Evolutionary conservation across 2,329 filamentous ascomycete species (phyloP).

Genomic region (Aspergillus quadrilineatus): DNA sequence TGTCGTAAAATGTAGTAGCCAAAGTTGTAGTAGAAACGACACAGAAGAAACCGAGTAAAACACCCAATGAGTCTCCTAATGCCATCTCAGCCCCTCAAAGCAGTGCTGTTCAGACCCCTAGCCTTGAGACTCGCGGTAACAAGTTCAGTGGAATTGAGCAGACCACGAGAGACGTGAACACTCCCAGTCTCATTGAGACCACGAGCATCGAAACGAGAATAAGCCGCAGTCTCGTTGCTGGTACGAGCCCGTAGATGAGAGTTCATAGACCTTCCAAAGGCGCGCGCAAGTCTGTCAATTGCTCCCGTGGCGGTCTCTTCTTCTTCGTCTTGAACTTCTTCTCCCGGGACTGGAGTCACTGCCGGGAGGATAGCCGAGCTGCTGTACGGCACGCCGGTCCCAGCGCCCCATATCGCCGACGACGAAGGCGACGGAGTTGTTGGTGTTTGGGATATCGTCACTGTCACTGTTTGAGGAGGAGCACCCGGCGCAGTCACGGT

Average conservation of each 20-base stretch:
- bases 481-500: conserved; percentile 18
- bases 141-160: conserved; percentile 12
- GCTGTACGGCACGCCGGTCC: neutral
- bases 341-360: neutral
- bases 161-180: conserved; percentile 9
- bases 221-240: conserved; percentile 1
- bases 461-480: conserved; percentile 25
- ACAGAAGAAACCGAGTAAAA: conserved; percentile 3
- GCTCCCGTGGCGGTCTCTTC: neutral
- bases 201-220: conserved; percentile 5
- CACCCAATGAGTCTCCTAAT: neutral
- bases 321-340: neutral
- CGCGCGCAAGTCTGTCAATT: conserved; percentile 10
- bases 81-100: conserved; percentile 2
- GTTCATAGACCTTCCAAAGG: conserved; percentile 6
- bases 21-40: conserved; percentile 1
- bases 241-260: neutral
- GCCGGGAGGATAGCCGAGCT: conserved; percentile 1
- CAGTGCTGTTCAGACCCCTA: conserved; percentile 13
- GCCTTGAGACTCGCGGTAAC: neutral
- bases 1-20: neutral
- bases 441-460: conserved; percentile 23
- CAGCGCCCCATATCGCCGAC: conserved; percentile 20
- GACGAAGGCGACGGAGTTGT: conserved; percentile 23
- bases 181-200: conserved; percentile 7